These are phyloP conservation scores for Alternaria sp. DNA, from an alignment of 2,329 filamentous ascomycete genomes.

Conservation along the genomic window DNA sequence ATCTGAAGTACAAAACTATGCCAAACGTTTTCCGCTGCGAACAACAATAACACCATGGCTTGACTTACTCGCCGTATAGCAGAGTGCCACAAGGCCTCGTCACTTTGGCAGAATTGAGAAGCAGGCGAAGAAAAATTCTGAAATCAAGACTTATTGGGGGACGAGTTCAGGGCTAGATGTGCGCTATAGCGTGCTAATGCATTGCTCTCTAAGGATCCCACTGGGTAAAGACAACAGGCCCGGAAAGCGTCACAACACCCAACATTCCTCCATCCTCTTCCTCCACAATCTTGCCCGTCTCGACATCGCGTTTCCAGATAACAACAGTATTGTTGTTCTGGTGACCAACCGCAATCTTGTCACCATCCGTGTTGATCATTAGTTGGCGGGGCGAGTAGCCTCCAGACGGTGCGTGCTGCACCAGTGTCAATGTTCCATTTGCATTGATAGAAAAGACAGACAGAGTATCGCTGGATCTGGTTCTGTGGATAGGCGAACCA, in stretches of 20 bases:
- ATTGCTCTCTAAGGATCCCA: conserved; percentile 8
- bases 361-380: conserved; percentile 68
- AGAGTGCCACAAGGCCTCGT: too few relatives aligned
- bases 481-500: conserved; percentile 41
- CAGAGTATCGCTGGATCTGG: conserved; percentile 62
- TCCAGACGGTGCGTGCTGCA: conserved; percentile 67
- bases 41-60: fast-evolving
- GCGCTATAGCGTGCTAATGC: not conserved
- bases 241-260: conserved; percentile 6
- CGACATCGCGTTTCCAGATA: conserved; percentile 66
- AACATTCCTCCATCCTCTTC: conserved; percentile 16
- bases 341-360: conserved; percentile 69
- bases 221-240: conserved; percentile 20
- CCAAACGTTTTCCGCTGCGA: too few relatives aligned
- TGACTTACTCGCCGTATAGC: too few relatives aligned
- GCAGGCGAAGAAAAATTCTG: too few relatives aligned
- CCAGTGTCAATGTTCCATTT: conserved; percentile 62
- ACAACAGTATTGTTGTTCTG: conserved; percentile 69
- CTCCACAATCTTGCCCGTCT: conserved; percentile 64
- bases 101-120: too few relatives aligned
- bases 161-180: not conserved
- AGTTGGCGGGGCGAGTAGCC: conserved; percentile 72
- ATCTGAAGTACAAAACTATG: too few relatives aligned
- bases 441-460: conserved; percentile 52
- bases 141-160: too few relatives aligned